These are phyloP conservation scores for Kandelia obovata DNA, from an alignment of 345 rosid species.

Conservation along the genomic window DNA sequence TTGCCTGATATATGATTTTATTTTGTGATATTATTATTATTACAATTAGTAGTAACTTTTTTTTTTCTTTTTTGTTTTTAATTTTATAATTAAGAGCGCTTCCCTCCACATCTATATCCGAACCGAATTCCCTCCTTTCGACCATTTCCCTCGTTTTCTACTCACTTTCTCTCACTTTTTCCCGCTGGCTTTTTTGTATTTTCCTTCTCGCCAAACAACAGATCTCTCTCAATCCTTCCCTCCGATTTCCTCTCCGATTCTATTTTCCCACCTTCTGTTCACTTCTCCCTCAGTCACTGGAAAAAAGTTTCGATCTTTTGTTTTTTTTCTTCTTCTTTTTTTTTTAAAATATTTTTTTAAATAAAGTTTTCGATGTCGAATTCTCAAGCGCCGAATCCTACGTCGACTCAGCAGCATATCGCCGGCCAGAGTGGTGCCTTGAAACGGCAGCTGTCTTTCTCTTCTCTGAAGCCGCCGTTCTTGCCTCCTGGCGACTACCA, in stretches of 20 bases:
- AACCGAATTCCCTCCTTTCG: slow-evolving; percentile 76
- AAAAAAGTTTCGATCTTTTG: slow-evolving; percentile 7
- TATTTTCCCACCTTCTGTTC: slow-evolving; percentile 4
- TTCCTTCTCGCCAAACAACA: slow-evolving; percentile 39
- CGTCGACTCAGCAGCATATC: slow-evolving; percentile 22
- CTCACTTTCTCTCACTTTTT: slow-evolving; percentile 35
- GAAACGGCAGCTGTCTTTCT: slow-evolving; percentile 51
- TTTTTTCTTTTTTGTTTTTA: slow-evolving; percentile 49
- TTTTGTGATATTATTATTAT: not conserved
- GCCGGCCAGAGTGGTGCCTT: slow-evolving; percentile 14
- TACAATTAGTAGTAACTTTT: not conserved
- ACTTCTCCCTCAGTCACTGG: slow-evolving; percentile 2
- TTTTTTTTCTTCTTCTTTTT: not conserved
- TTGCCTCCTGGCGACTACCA: slow-evolving; percentile 67
- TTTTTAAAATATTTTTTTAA: slow-evolving; percentile 6
- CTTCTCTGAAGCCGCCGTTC: slow-evolving; percentile 72
- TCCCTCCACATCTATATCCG: slow-evolving; percentile 97
- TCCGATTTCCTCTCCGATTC: slow-evolving; percentile 10
- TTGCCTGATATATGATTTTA: too few relatives aligned
- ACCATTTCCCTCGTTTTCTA: slow-evolving; percentile 62
- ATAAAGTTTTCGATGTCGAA: slow-evolving; percentile 40
- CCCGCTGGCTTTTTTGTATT: slow-evolving; percentile 50
- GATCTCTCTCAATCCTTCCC: slow-evolving; percentile 25
- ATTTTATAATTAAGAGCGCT: slow-evolving; percentile 45
- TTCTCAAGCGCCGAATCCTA: slow-evolving; percentile 33